Conservation (phyloP, 352 stramenopile genomes). For the Globisporangium cylindrosporum region DNA sequence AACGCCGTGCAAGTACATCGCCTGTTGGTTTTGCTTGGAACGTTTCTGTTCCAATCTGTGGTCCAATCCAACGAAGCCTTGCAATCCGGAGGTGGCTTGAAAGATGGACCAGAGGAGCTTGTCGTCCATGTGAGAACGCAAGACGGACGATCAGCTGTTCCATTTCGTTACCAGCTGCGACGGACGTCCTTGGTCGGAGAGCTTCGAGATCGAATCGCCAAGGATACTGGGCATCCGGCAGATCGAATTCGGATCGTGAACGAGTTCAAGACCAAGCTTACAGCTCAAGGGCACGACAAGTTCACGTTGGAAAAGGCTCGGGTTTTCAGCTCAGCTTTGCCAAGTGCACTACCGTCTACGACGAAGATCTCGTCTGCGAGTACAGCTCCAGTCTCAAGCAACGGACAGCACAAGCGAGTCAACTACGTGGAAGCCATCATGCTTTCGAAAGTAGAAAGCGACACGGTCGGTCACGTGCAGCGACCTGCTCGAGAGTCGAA, state of each 20-base stretch:
- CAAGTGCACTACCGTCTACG: conserved; percentile 14
- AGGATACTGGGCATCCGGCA: conserved; percentile 58
- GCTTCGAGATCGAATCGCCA: conserved; percentile 59
- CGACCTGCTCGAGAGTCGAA: conserved; percentile 33
- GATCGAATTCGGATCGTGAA: conserved; percentile 70
- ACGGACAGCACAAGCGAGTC: conserved; percentile 17
- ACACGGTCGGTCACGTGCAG: conserved; percentile 52
- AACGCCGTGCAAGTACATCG: conserved; percentile 40
- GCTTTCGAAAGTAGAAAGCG: conserved; percentile 62
- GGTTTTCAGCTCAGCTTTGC: conserved; percentile 33
- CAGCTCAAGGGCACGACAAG: conserved; percentile 59
- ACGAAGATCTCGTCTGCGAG: conserved; percentile 22
- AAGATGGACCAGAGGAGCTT: conserved; percentile 50
- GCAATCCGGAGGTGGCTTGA: background rate
- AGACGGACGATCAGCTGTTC: conserved; percentile 53
- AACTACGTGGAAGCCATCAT: conserved; percentile 56
- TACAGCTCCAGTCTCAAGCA: conserved; percentile 31
- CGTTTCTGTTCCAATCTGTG: conserved; percentile 69
- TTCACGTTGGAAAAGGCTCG: conserved; percentile 68
- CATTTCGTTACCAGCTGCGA: conserved; percentile 57
- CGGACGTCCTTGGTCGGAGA: conserved; percentile 58
- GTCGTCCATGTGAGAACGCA: conserved; percentile 69
- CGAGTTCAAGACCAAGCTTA: conserved; percentile 68
- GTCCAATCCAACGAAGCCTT: conserved; percentile 24
- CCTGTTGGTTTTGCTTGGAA: conserved; percentile 67